Evolutionary conservation across 2,329 filamentous ascomycete species (phyloP), one percentile per base, ranked within the genome.

Genomic region (Botrytis deweyae): DNA sequence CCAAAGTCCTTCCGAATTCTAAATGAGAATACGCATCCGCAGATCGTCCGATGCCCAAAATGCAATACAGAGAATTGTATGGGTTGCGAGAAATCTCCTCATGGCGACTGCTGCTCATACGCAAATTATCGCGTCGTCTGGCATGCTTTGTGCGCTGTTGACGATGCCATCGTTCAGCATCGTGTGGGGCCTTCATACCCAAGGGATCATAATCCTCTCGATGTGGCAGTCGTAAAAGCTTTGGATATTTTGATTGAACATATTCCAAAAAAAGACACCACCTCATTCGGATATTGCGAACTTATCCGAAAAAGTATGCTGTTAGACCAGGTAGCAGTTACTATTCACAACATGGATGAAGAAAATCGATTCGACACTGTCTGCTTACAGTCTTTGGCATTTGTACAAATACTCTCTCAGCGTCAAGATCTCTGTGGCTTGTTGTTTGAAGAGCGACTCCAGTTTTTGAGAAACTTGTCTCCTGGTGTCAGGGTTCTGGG

Each of bases 251-350:
- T 68, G 16, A 36, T 68, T 25, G 18, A 29, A 8, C 25, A 55
- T 0, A 55, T 68, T 6, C 65, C 65, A 5, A 29, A 40, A 68
- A 10, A 68, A 9, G 20, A 36, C 16, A 29, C 20, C 12, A n/a
- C 2, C 2, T 22, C 16, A 1, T 40, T 55, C 36, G 65, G 14
- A 29, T 68, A 33, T 55, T 29, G 46, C 49, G 46, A 68, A 4
- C 36, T 68, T 25, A 38, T 68, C 25, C 65, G 65, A 16, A 55
- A 68, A 12, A 58, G 46, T 18, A 29, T 68, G 65, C 29, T 68
- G 25, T 18, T 68, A 4, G 65, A 68, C 9, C 65, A 68, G 4
- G 46, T 68, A 18, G 65, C 65, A 14, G 25, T 55, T 18, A 58
- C 46, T 0, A 55, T 68, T 6, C 14, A 38, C 38, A 55, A 42